phyloP scores from a whole-genome alignment of 2,329 filamentous ascomycete genomes.

The Cordyceps javanica region DNA sequence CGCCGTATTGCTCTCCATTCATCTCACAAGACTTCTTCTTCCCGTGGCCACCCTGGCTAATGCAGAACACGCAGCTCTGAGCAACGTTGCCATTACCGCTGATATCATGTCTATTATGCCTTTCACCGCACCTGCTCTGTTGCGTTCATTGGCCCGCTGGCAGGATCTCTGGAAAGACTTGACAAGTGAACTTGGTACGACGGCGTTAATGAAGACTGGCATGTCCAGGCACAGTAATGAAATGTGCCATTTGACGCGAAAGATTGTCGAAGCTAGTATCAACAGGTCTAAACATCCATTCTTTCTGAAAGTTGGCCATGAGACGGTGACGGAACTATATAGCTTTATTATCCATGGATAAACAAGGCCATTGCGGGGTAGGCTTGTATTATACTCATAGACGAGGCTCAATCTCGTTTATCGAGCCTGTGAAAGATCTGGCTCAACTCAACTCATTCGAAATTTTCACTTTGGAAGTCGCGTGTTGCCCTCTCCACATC shows the following conservation, averaged over 20 bases:
- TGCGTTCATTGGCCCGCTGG: conserved; percentile 18
- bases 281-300: conserved; percentile 2
- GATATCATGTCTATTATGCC: conserved; percentile 16
- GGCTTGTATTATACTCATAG: not conserved
- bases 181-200: not conserved
- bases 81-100: conserved; percentile 12
- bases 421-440: not conserved
- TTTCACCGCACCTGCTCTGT: conserved; percentile 4
- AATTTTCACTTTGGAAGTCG: not conserved
- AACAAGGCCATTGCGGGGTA: not conserved
- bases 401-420: not conserved
- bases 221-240: conserved; percentile 6
- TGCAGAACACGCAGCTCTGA: conserved; percentile 4
- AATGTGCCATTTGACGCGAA: not conserved
- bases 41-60: not conserved
- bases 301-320: conserved; percentile 11
- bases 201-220: not conserved
- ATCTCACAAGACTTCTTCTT: not conserved
- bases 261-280: conserved; percentile 1
- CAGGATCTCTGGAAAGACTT: conserved; percentile 17
- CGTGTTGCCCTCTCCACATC: conserved; percentile 41
- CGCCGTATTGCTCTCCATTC: not conserved
- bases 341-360: not conserved
- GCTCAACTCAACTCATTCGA: not conserved
- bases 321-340: conserved; percentile 8